Evolutionary conservation across 306 rosid species (phyloP).

Genomic region (Casuarina glauca): DNA sequence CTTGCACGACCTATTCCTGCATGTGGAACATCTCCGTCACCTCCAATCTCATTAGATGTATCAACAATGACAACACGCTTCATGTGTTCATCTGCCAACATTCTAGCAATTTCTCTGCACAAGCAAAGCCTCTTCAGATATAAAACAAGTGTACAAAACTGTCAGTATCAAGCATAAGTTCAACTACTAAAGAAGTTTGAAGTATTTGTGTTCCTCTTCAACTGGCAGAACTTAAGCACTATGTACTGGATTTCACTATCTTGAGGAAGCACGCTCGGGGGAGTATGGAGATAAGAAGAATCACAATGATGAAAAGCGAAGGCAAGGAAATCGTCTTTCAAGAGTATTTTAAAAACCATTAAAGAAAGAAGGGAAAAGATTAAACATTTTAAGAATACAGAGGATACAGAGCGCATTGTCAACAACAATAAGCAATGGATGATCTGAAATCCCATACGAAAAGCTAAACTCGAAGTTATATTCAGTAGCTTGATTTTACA

Average conservation of each 20-base stretch:
- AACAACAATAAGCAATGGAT: constrained; percentile 2
- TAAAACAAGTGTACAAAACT: constrained; percentile 2
- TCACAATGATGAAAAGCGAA: background rate
- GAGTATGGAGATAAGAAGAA: background rate
- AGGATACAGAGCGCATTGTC: background rate
- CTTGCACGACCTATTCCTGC: constrained; percentile 93
- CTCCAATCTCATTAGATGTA: constrained; percentile 97
- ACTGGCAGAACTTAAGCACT: background rate
- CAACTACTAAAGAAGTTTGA: constrained; percentile 2
- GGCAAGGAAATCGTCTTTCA: background rate
- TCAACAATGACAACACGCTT: constrained; percentile 97
- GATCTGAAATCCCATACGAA: background rate
- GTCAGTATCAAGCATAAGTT: background rate
- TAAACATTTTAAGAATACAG: background rate
- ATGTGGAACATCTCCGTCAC: constrained; percentile 98
- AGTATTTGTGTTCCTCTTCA: background rate
- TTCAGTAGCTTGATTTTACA: constrained; percentile 2
- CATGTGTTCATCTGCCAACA: constrained; percentile 85
- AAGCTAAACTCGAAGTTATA: background rate
- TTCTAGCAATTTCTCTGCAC: constrained; percentile 94
- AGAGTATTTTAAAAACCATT: constrained; percentile 6
- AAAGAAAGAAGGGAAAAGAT: background rate
- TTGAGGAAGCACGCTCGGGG: background rate
- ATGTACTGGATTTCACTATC: background rate
- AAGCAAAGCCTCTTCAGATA: constrained; percentile 32